phyloP scores from a whole-genome alignment of 768 basidiomycete species.

The Mycena rebaudengoi region DNA sequence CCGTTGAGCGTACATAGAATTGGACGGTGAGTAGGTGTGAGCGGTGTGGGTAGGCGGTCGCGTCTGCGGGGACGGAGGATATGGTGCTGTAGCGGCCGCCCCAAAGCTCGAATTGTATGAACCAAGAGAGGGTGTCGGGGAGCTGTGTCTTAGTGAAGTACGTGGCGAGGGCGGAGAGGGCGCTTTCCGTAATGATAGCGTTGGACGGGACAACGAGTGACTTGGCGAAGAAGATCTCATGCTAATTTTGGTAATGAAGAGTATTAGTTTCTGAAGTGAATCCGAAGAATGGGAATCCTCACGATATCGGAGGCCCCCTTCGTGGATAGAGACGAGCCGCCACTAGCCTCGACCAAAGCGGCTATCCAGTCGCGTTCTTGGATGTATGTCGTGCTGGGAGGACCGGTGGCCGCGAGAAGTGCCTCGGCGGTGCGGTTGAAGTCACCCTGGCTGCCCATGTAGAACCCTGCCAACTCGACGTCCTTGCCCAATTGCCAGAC shows the following conservation, averaged over 20 bases:
- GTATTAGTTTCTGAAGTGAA: no score
- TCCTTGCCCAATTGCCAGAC: slow-evolving; percentile 6
- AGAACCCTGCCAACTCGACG: slow-evolving; percentile 12
- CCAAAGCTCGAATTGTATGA: slow-evolving; percentile 22
- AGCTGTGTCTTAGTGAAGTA: slow-evolving; percentile 14
- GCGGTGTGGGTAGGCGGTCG: slow-evolving; percentile 18
- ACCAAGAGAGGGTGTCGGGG: slow-evolving; percentile 12
- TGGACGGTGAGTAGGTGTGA: slow-evolving; percentile 18
- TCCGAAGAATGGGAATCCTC: not conserved
- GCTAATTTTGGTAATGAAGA: not conserved
- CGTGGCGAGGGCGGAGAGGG: slow-evolving; percentile 20
- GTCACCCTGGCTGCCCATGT: not conserved
- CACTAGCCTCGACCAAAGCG: not conserved
- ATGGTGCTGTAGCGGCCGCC: slow-evolving; percentile 17
- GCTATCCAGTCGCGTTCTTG: slow-evolving; percentile 11
- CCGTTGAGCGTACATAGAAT: slow-evolving; percentile 9
- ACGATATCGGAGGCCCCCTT: not conserved
- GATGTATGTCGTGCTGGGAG: not conserved
- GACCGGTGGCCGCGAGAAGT: not conserved
- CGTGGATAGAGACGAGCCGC: slow-evolving; percentile 2
- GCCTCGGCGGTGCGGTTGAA: not conserved
- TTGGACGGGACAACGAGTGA: slow-evolving; percentile 14
- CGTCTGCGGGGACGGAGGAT: not conserved
- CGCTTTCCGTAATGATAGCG: slow-evolving; percentile 2
- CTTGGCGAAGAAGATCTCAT: slow-evolving; percentile 25